Conservation (phyloP, 768 basidiomycete genomes). For the Lentinula guzmanii region DNA sequence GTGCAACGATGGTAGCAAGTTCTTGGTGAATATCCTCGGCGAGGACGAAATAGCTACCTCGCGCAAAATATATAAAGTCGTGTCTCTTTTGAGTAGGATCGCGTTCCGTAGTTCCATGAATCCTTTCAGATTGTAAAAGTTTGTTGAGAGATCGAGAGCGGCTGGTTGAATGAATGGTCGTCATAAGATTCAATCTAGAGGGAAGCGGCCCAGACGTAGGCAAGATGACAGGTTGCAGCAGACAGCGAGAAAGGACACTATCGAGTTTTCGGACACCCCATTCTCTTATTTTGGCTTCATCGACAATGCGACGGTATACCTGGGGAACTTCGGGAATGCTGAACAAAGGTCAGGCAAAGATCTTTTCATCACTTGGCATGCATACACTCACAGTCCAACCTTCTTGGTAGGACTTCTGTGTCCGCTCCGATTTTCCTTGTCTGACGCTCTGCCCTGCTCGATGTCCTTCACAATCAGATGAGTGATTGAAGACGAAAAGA, state of each 20-base stretch:
- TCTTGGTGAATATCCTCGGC: slow-evolving; percentile 88
- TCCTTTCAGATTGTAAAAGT: slow-evolving; percentile 73
- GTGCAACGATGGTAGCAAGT: slow-evolving; percentile 75
- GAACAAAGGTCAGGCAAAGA: neutral
- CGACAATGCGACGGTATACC: slow-evolving; percentile 39
- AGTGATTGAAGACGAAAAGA: slow-evolving; percentile 83
- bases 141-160: slow-evolving; percentile 49
- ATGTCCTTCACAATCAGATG: slow-evolving; percentile 82
- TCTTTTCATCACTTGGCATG: neutral
- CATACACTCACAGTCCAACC: slow-evolving; percentile 43
- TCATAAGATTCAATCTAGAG: slow-evolving; percentile 16
- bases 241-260: slow-evolving; percentile 66
- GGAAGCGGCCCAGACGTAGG: slow-evolving; percentile 17
- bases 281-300: slow-evolving; percentile 63
- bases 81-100: slow-evolving; percentile 85
- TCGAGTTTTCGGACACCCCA: slow-evolving; percentile 74
- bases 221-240: slow-evolving; percentile 26
- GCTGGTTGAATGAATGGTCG: slow-evolving; percentile 23
- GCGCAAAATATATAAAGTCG: slow-evolving; percentile 83
- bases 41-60: slow-evolving; percentile 71
- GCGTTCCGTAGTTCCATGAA: slow-evolving; percentile 86
- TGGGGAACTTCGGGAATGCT: neutral
- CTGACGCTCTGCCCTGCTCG: slow-evolving; percentile 26
- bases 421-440: slow-evolving; percentile 61
- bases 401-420: slow-evolving; percentile 66